Evolutionary conservation across 345 rosid species (phyloP).

Genomic region (Brassica rapa): DNA sequence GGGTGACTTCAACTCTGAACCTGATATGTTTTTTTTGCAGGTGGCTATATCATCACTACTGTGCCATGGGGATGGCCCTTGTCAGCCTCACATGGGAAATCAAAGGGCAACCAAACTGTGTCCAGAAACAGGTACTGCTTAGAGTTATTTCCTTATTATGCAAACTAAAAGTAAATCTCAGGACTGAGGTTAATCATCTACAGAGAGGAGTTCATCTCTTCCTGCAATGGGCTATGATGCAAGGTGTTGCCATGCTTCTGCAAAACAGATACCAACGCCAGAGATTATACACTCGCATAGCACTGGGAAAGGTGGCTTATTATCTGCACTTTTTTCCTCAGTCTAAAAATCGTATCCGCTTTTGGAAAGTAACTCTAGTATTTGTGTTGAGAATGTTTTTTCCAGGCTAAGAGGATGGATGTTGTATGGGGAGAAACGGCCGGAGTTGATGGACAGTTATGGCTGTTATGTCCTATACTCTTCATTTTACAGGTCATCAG

Average conservation of each 20-base stretch:
- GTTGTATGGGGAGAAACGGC: conserved; percentile 99
- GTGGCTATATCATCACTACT: conserved; percentile 99
- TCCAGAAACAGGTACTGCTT: conserved; percentile 78
- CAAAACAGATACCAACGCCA: conserved; percentile 99
- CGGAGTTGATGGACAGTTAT: conserved; percentile 92
- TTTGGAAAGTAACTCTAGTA: not conserved
- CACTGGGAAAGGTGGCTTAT: conserved; percentile 80
- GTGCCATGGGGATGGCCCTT: conserved; percentile 92
- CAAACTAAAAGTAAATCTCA: conserved; percentile 21
- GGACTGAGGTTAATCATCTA: conserved; percentile 30
- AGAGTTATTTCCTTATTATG: conserved; percentile 22
- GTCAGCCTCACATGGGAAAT: conserved; percentile 99
- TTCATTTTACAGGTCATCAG: conserved; percentile 73
- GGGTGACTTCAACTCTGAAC: conserved; percentile 13
- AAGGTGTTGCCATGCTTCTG: conserved; percentile 98
- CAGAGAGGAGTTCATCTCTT: conserved; percentile 99
- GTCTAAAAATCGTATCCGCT: not conserved
- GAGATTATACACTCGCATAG: conserved; percentile 97
- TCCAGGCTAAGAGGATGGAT: conserved; percentile 98
- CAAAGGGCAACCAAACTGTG: conserved; percentile 95
- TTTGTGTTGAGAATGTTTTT: not conserved
- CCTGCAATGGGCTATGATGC: conserved; percentile 99
- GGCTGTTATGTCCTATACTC: conserved; percentile 93
- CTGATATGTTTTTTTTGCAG: conserved; percentile 52
- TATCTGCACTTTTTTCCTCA: conserved; percentile 9